Percentiles rank a stretch among this genome's conserved stretches.
Evolutionary conservation across 1,284 basidiomycete genomes (phyloP).

Genomic region (Moesziomyces sp.): DNA sequence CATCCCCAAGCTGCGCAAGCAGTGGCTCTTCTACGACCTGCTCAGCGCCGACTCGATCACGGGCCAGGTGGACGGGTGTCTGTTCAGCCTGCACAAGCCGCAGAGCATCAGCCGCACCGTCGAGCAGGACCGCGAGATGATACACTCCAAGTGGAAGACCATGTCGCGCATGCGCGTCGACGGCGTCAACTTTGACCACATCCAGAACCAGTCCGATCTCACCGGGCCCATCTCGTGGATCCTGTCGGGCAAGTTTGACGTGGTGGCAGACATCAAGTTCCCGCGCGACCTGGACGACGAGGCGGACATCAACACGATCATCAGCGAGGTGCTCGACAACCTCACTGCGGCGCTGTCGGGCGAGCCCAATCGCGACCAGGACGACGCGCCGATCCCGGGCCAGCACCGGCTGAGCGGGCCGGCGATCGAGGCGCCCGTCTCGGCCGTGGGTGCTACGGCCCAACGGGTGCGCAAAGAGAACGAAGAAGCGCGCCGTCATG

Average conservation of each 20-base stretch:
- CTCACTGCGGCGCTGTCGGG: constrained; percentile 70
- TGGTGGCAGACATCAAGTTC: constrained; percentile 97
- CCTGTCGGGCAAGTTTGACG: constrained; percentile 90
- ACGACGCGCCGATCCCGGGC: constrained; percentile 78
- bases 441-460: constrained; percentile 60
- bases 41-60: constrained; percentile 89
- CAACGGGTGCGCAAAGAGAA: constrained; percentile 57
- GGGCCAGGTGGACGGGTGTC: constrained; percentile 96
- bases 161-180: constrained; percentile 97
- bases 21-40: constrained; percentile 92
- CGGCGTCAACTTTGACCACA: constrained; percentile 94
- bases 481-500: constrained; percentile 37
- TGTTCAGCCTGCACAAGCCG: constrained; percentile 95
- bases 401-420: constrained; percentile 87
- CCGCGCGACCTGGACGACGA: constrained; percentile 82
- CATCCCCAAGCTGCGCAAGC: constrained; percentile 84
- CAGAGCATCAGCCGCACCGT: constrained; percentile 93
- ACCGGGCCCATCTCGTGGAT: constrained; percentile 94
- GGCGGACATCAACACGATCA: constrained; percentile 79
- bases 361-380: constrained; percentile 22
- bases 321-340: constrained; percentile 89
- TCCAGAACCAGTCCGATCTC: constrained; percentile 81
- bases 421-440: constrained; percentile 79
- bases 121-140: constrained; percentile 72
- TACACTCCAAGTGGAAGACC: constrained; percentile 78